A percentile compares a stretch with the other conserved stretches of the same genome.
Evolutionary conservation across 257 asterid genomes (phyloP).

Genomic region (Solanum medicagineum): DNA sequence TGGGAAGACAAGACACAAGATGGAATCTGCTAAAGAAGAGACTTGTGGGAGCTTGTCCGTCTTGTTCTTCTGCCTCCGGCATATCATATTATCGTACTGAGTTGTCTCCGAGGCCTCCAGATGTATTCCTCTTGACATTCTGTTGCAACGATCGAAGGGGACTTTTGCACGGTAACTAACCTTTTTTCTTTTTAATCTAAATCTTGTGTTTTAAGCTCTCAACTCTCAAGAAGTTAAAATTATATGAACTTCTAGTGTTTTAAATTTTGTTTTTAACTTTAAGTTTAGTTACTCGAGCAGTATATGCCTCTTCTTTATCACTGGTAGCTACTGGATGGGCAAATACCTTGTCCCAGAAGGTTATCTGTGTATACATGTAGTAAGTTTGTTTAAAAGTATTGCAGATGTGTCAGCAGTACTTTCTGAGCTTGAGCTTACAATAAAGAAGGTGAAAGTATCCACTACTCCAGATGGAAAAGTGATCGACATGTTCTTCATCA

Average conservation of each 20-base stretch:
- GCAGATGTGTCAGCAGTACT: slow-evolving; percentile 72
- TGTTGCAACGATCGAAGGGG: slow-evolving; percentile 55
- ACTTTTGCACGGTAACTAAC: slow-evolving; percentile 72
- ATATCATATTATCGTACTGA: slow-evolving; percentile 37
- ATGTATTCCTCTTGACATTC: slow-evolving; percentile 71
- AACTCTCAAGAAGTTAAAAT: neutral
- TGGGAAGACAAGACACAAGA: slow-evolving; percentile 45
- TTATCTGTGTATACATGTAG: neutral
- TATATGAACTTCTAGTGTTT: neutral
- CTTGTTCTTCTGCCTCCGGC: slow-evolving; percentile 53
- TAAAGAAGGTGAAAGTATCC: slow-evolving; percentile 73
- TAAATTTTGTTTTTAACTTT: neutral
- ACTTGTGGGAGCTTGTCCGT: slow-evolving; percentile 74
- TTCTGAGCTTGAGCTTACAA: slow-evolving; percentile 65
- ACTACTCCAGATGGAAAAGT: slow-evolving; percentile 91
- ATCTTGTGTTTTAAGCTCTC: neutral
- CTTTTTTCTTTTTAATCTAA: neutral
- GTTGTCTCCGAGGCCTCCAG: slow-evolving; percentile 53
- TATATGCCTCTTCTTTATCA: neutral
- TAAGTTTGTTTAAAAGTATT: slow-evolving; percentile 4
- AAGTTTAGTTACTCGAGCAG: neutral
- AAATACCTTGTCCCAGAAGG: neutral
- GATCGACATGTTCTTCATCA: slow-evolving; percentile 77
- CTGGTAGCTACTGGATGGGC: neutral
- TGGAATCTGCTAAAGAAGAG: slow-evolving; percentile 77